Percentiles rank a stretch among this genome's conserved stretches.
Evolutionary conservation across 495 filamentous ascomycete genomes (phyloP).

Genomic region (Cenococcum geophilum): DNA sequence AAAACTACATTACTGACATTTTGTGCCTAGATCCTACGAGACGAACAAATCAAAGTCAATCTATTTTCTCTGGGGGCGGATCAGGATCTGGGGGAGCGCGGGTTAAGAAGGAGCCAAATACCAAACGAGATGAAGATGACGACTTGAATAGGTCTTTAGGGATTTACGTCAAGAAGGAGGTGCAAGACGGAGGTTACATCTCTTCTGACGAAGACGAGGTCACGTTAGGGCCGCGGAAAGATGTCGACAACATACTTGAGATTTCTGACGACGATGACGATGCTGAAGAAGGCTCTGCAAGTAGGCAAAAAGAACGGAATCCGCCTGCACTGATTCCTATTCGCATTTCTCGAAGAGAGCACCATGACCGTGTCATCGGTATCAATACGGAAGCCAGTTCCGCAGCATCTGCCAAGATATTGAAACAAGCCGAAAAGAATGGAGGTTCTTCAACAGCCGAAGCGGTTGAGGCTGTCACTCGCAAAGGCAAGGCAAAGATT

Average conservation of each 20-base stretch:
- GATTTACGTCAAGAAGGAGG: slow-evolving; percentile 23
- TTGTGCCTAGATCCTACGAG: background rate
- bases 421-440: slow-evolving; percentile 16
- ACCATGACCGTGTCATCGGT: slow-evolving; percentile 47
- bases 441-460: slow-evolving; percentile 16
- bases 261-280: slow-evolving; percentile 36
- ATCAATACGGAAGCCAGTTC: slow-evolving; percentile 51
- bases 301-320: slow-evolving; percentile 4
- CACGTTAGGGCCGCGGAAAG: slow-evolving; percentile 21
- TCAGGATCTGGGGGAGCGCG: slow-evolving; percentile 13
- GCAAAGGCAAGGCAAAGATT: slow-evolving; percentile 32
- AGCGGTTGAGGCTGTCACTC: slow-evolving; percentile 12
- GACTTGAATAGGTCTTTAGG: slow-evolving; percentile 7
- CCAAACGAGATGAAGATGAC: slow-evolving; percentile 9
- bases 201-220: slow-evolving; percentile 35
- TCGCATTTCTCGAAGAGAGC: slow-evolving; percentile 48
- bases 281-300: slow-evolving; percentile 10
- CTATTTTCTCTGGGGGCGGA: background rate
- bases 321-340: slow-evolving; percentile 37
- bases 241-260: slow-evolving; percentile 35
- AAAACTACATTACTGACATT: slow-evolving; percentile 14
- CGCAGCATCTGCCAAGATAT: slow-evolving; percentile 36
- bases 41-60: background rate
- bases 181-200: slow-evolving; percentile 34
- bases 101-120: slow-evolving; percentile 15